Base-by-base conservation (phyloP, 2,329 filamentous ascomycete species). In the Fusarium duplospermum region DNA sequence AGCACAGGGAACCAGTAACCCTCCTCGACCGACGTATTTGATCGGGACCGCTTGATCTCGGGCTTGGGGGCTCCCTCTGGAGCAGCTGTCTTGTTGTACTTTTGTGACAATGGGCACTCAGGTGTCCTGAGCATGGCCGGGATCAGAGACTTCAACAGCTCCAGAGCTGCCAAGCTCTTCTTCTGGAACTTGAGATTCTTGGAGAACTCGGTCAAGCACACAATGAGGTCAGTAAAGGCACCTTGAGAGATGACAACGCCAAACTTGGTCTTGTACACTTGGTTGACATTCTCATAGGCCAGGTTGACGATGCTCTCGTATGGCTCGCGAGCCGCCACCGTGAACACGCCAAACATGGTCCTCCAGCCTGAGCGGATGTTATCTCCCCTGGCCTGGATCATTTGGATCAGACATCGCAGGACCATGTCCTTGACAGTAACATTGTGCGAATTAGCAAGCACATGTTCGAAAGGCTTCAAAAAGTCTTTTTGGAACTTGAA, bases 401-500 rank as follows among this genome's bases (percentile, higher is more conserved):
- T 99, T 83, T 99, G 97, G 66, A 98, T 97, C 70, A 99, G 86
- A 81, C 97, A 99, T 50, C 96, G 91, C 27, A 99, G 86, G 54
- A 98, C 94, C 93, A 99, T 96, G 78, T 99, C 96, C 83, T 99
- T 99, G 77, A 99, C 96, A 1, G 94, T 92, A 20, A 98, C 92
- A 72, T 96, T 94, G 73, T 88, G 94, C 47, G 95, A 96, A 81
- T 99, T 98, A 67, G 93, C 92, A 86, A 99, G 94, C 77, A 99
- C 95, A 82, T 98, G 94, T 84, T 99, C 96, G 78, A 99, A 99
- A 0, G 97, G 96, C 83, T 98, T 98, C 63, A 99, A 85, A 82
- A 99, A 99, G 81, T 99, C 96, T 82, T 99, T 99, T 79, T 99
- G 96, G 80, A 99, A 99, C 83, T 98, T 98, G 89, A 99, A 99